Percentiles rank a stretch among this genome's conserved stretches.
phyloP scores from a whole-genome alignment of 2,329 filamentous ascomycete species.

The Niveomyces coronatus region DNA sequence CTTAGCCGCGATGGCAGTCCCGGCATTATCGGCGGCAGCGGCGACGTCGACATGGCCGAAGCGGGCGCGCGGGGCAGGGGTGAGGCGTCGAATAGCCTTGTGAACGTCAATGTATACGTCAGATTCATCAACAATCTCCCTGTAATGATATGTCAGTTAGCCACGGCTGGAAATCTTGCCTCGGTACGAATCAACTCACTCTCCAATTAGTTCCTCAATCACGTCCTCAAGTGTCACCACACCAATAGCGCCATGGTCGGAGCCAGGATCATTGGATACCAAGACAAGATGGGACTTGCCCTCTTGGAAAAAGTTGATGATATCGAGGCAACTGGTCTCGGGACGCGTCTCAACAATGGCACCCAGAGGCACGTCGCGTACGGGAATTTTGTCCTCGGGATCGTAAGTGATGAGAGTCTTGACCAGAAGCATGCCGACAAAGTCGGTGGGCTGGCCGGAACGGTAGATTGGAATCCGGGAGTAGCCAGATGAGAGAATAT shows the following conservation, averaged over 20 bases:
- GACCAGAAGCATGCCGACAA: slow-evolving; percentile 94
- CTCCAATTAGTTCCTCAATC: slow-evolving; percentile 96
- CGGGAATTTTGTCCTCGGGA: slow-evolving; percentile 78
- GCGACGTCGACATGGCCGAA: slow-evolving; percentile 30
- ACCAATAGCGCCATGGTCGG: slow-evolving; percentile 79
- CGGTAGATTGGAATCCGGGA: slow-evolving; percentile 92
- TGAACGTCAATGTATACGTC: slow-evolving; percentile 98
- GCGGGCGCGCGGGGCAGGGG: slow-evolving; percentile 70
- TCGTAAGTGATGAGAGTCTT: slow-evolving; percentile 99
- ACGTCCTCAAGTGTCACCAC: slow-evolving; percentile 96
- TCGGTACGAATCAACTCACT: slow-evolving; percentile 48
- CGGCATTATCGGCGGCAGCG: slow-evolving; percentile 19
- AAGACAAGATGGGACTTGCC: slow-evolving; percentile 98
- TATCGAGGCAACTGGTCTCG: slow-evolving; percentile 93
- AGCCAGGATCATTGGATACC: slow-evolving; percentile 82
- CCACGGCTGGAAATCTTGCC: not conserved
- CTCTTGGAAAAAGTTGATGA: slow-evolving; percentile 99
- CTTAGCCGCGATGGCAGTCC: slow-evolving; percentile 21
- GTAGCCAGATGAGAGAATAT: slow-evolving; percentile 86
- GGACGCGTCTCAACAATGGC: slow-evolving; percentile 91
- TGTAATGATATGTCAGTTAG: slow-evolving; percentile 30
- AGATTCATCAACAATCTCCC: slow-evolving; percentile 97
- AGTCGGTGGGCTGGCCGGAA: slow-evolving; percentile 73
- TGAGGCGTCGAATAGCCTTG: slow-evolving; percentile 86
- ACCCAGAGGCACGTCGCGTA: slow-evolving; percentile 83